Evolutionary conservation across 257 asterid genomes (phyloP), one percentile per base, ranked within the genome.

Genomic region (Lavandula angustifolia): DNA sequence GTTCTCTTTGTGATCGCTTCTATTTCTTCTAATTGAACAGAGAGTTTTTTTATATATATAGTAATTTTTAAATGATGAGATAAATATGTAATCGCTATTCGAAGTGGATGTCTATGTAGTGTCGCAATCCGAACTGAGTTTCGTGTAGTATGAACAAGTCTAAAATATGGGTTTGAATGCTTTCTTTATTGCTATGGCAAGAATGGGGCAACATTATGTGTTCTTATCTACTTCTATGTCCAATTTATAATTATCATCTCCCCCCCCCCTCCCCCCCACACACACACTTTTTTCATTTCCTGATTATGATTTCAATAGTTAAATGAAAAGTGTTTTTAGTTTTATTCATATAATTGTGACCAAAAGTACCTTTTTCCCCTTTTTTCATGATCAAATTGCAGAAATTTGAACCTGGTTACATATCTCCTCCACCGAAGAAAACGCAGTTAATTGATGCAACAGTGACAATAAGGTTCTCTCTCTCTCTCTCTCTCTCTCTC

Each of bases 371-470:
- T 33, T 54, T 64, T 32, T 9, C 5, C 18, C 16, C 5, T 18
- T 11, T n/a, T 46, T 49, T 41, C 14, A 59, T 22, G 43, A 54
- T 50, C 33, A n/a, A 57, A 44, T 54, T 72, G 80, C 95, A 92
- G 98, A 87, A 82, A 62, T 92, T 87, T 79, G 95, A 89, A 76
- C 87, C 97, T 6, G 98, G 89, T 2, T 92, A 84, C 66, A 83
- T 83, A 34, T 80, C 81, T 51, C 81, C 82, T 46, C 81, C 82
- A 43, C 87, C 84, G 37, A 79, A 82, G 83, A 85, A 85, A 64
- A 65, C 65, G 33, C 71, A 67, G 55, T 58, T 66, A 31, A 61
- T 67, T 64, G 79, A 82, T 69, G 78, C 86, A 64, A 50, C 84
- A 37, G 84, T 74, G 47, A 81, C 82, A n/a, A 78, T 77, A 78